Conservation (phyloP, 129 eudicot genomes). For the Tanacetum coccineum region DNA sequence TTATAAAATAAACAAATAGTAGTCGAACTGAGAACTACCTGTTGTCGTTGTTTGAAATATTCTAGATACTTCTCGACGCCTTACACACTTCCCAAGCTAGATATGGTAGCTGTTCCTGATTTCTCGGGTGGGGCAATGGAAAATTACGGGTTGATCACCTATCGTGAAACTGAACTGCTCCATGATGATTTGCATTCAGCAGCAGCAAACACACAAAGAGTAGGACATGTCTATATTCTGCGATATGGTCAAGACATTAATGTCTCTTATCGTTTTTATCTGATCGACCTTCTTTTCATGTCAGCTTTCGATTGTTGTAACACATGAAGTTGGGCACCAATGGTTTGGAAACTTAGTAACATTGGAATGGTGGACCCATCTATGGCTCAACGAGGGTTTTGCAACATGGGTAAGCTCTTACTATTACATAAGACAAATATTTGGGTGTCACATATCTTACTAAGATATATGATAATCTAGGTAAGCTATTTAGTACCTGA, state of each 20-base stretch:
- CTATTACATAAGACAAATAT: slow-evolving; percentile 1
- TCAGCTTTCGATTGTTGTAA: slow-evolving; percentile 47
- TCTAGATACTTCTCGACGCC: slow-evolving; percentile 54
- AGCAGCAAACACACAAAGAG: slow-evolving; percentile 53
- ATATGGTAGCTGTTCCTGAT: slow-evolving; percentile 62
- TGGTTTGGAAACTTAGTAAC: slow-evolving; percentile 69
- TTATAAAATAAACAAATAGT: not conserved
- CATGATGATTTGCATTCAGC: slow-evolving; percentile 51
- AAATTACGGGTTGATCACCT: slow-evolving; percentile 48
- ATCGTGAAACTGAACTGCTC: slow-evolving; percentile 43
- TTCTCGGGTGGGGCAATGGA: slow-evolving; percentile 63
- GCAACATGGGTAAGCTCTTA: slow-evolving; percentile 48
- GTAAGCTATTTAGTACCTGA: slow-evolving; percentile 55
- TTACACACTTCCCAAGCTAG: slow-evolving; percentile 53
- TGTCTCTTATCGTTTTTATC: not conserved
- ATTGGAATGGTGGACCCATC: slow-evolving; percentile 70
- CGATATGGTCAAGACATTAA: slow-evolving; percentile 14
- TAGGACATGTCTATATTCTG: slow-evolving; percentile 19
- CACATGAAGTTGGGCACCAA: slow-evolving; percentile 63
- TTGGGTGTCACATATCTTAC: slow-evolving; percentile 1
- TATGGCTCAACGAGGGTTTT: slow-evolving; percentile 69
- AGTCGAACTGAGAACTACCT: not conserved
- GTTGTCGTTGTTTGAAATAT: not conserved
- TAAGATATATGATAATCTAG: slow-evolving; percentile 27
- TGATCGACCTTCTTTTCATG: slow-evolving; percentile 9